Evolutionary conservation across 805 yeast genomes (phyloP), one percentile per base, ranked within the genome.

Genomic region (Ogataea saltuana): DNA sequence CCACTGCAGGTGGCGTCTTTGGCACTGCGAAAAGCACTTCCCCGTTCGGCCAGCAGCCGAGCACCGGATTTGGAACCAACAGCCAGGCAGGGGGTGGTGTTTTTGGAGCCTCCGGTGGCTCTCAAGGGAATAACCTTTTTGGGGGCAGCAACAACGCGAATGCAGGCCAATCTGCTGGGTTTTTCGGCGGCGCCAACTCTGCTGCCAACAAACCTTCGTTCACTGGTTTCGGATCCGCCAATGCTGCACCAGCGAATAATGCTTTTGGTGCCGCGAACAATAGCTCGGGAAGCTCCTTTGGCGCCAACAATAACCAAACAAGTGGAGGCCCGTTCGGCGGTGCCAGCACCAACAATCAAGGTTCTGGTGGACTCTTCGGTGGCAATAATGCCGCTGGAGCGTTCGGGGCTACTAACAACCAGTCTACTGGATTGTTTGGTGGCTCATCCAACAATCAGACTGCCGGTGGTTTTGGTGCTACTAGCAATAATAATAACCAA

Each of bases 31-130:
- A 45, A 16, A 33, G 16, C 21, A 33, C 43, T 13, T 42, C 46
- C 27, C 46, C 49, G 2, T 42, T 51, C 35, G 55, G 42, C 13
- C 46, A 56, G 45, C 49, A 58, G 49, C 48, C 48, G 53, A 10
- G 52, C 19, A 31, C 63, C 1, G 53, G 69, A 15, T 70, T 76
- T 64, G 80, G 78, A 27, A 54, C 67, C 41, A 55, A 42, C 39
- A 59, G 53, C 38, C 60, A 45, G 39, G 23, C 42, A 3, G 32
- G 40, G 5, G 41, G 44, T n/a, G 42, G 46, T 20, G 35, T 45
- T 5, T 46, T 44, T 28, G 53, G 51, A 33, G 61, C 58, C 33
- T 55, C 58, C 45, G 50, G 58, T 45, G 53, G 43, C 44, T 56
- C 43, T 42, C 58, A 54, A 27, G 50, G 45, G 10, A 72, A 72